A percentile compares a stretch with the other conserved stretches of the same genome.
Conservation (phyloP, 1,284 basidiomycete genomes). For the Leccinum holopus region DNA sequence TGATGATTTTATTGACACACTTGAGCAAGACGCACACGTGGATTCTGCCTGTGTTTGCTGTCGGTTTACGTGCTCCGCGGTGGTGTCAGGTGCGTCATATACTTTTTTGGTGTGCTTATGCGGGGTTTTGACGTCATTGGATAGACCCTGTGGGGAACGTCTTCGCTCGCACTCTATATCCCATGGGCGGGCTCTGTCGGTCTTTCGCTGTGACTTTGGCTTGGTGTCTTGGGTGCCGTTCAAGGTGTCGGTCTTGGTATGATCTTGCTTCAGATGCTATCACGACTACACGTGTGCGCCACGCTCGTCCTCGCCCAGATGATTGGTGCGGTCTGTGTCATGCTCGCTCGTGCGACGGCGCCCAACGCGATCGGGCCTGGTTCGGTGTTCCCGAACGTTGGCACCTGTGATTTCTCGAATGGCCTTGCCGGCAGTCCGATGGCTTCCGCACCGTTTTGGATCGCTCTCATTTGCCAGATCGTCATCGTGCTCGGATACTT, state of each 20-base stretch:
- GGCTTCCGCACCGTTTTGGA: slow-evolving; percentile 83
- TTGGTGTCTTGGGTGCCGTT: slow-evolving; percentile 88
- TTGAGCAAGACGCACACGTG: slow-evolving; percentile 93
- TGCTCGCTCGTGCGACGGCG: slow-evolving; percentile 84
- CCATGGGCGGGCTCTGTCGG: slow-evolving; percentile 87
- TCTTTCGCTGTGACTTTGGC: slow-evolving; percentile 88
- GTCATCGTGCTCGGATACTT: slow-evolving; percentile 90
- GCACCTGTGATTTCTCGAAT: slow-evolving; percentile 79
- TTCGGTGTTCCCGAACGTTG: slow-evolving; percentile 89
- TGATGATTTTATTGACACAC: slow-evolving; percentile 75
- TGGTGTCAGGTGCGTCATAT: slow-evolving; percentile 76
- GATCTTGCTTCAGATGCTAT: slow-evolving; percentile 91
- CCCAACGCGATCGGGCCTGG: slow-evolving; percentile 81
- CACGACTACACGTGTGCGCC: slow-evolving; percentile 88
- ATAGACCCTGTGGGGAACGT: slow-evolving; percentile 84
- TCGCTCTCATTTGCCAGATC: slow-evolving; percentile 76
- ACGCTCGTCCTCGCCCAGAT: slow-evolving; percentile 87
- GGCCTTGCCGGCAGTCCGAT: slow-evolving; percentile 73
- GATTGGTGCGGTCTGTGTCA: slow-evolving; percentile 79
- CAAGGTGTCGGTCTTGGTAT: slow-evolving; percentile 93
- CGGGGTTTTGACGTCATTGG: slow-evolving; percentile 17
- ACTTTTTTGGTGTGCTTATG: not conserved
- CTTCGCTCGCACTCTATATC: slow-evolving; percentile 84
- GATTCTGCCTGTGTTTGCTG: slow-evolving; percentile 90
- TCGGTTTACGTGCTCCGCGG: slow-evolving; percentile 85